Base-by-base conservation (phyloP, 208 protist species). In the Angomonas deanei region DNA sequence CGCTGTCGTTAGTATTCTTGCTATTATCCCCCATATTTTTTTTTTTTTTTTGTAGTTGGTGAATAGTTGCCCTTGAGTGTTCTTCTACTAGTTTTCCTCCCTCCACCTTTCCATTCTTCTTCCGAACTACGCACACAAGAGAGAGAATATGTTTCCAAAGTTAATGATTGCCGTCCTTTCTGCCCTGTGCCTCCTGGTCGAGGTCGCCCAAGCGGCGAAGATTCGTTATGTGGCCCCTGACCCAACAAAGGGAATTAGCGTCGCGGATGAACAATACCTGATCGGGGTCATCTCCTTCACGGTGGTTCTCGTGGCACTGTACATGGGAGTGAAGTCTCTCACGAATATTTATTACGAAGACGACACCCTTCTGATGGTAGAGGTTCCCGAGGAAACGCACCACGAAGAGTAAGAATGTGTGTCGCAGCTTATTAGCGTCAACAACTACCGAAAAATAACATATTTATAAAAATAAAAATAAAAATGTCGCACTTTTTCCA, bases 351-450 rank as follows among this genome's bases (percentile, higher is more conserved):
- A 92, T 72, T 94, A 92, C 76, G 80, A 84, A 55, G 76, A 90
- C 54, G 88, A 94, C 68, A 78, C 85, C 1, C 76, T 94, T 34
- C 81, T 94, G 19, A 92, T 94, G 88, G 88, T 94, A 6, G 88
- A 94, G 70, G 83, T 94, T 17, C 74, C 82, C 0, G 83, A 85
- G 30, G 68, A 86, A n/a, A 60, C 49, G 3, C 46, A 69, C 17
- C 73, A 84, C 49, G 70, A 76, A 23, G 74, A 90, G 62, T 70
- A 80, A 61, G 50, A 65, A 47, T 52, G n/a, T 26, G 27, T 2
- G 34, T 5, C 8, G 28, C 36, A 19, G 15, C 34, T 2, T 26
- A 1, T 39, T 27, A 19, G 2, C 63, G 30, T 63, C 11, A 8
- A 42, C 15, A 42, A n/a, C n/a, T n/a, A n/a, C n/a, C n/a, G 15